Evolutionary conservation across 768 basidiomycete species (phyloP).

Genomic region (Pluteus cervinus): DNA sequence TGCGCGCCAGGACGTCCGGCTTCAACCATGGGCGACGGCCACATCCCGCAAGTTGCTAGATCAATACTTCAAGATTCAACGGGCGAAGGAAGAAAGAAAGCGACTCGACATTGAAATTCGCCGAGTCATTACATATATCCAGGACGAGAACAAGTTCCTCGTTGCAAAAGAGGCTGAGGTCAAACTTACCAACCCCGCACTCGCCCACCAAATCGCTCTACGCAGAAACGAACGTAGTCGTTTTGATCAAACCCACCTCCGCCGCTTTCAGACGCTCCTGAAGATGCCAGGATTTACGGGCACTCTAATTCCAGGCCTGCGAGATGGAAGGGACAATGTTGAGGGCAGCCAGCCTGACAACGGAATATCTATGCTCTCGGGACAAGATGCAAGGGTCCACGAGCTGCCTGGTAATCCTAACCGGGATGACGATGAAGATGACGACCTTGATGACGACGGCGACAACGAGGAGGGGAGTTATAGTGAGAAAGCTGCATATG

Average conservation of each 20-base stretch:
- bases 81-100: conserved; percentile 18
- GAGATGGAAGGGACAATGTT: too few species aligned
- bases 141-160: conserved; percentile 6
- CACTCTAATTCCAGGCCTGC: too few species aligned
- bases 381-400: too few species aligned
- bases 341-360: too few species aligned
- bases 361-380: too few species aligned
- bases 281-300: too few species aligned
- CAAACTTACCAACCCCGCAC: neutral
- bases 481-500: too few species aligned
- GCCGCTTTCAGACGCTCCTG: too few species aligned
- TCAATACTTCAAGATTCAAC: conserved; percentile 13
- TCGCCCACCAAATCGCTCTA: conserved; percentile 9
- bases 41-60: conserved; percentile 11
- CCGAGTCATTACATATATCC: conserved; percentile 2
- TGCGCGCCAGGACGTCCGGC: conserved; percentile 13
- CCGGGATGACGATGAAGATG: too few species aligned
- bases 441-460: too few species aligned
- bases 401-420: too few species aligned
- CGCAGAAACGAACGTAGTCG: conserved; percentile 3
- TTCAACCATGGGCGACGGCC: conserved; percentile 12
- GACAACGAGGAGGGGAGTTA: too few species aligned
- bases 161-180: conserved; percentile 2
- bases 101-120: conserved; percentile 15
- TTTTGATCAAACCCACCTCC: conserved; percentile 7